These are phyloP conservation scores for Sarcomyxa edulis DNA, from an alignment of 768 basidiomycete genomes.

Conservation along the genomic window DNA sequence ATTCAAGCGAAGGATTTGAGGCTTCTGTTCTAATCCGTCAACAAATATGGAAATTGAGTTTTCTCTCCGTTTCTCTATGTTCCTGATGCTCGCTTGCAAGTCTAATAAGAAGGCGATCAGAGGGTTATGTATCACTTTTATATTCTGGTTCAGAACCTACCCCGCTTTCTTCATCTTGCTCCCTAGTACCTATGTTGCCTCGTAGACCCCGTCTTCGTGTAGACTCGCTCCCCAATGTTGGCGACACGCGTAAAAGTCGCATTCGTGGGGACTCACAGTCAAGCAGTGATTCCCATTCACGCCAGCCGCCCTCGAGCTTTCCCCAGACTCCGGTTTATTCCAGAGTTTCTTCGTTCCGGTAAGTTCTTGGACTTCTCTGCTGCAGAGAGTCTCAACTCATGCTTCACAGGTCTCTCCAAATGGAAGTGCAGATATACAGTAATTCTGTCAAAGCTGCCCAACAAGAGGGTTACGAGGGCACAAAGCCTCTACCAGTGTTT, in stretches of 20 bases:
- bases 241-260: neutral
- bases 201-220: no score
- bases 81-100: no score
- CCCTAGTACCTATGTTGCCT: no score
- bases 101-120: no score
- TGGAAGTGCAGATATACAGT: constrained; percentile 60
- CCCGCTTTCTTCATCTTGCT: no score
- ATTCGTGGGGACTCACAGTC: neutral
- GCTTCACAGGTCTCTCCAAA: constrained; percentile 38
- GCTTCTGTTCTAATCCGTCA: no score
- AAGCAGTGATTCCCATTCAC: constrained; percentile 9
- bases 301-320: constrained; percentile 28
- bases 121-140: no score
- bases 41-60: no score
- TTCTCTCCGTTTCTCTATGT: no score
- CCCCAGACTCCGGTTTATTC: constrained; percentile 31
- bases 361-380: constrained; percentile 10
- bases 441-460: constrained; percentile 50
- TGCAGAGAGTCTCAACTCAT: neutral
- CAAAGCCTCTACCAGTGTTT: constrained; percentile 47
- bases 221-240: no score
- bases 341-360: constrained; percentile 50
- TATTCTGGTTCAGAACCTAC: no score
- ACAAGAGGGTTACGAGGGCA: constrained; percentile 15
- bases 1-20: no score